Base-by-base conservation (phyloP, 805 yeast species). In the Lachancea mirantina region DNA sequence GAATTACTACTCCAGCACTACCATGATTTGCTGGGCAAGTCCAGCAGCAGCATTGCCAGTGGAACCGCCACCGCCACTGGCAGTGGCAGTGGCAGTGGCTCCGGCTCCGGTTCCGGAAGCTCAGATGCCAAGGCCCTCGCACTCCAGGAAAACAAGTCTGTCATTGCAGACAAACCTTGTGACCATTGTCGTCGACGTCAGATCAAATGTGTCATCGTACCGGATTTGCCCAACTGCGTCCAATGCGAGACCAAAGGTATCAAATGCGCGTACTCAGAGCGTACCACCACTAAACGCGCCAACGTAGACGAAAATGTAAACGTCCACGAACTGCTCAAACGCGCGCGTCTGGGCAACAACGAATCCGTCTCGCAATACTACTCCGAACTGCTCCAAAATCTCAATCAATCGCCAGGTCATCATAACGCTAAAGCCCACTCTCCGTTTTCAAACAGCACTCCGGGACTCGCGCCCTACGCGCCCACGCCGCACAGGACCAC, bases 111-210 rank as follows among this genome's bases (percentile, higher is more conserved):
- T 14, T 11, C 15, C 15, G 10, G 15, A 8, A 9, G 23, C 19
- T 9, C 30, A 18, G 28, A 14, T 11, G n/a, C 36, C 13, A 33
- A 28, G 13, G 26, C 36, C 8, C 28, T 33, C 4, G 36, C 36
- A 18, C 28, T 28, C 6, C 28, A 24, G 8, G 38, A 26, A 13
- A 39, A 37, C 30, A 40, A 36, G 20, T 29, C 45, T 2, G 28
- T 26, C 8, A 33, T 35, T 11, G 43, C 43, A 6, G 46, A 41
- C 13, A 40, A 44, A 6, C 89, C 94, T 1, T 87, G 96, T 52
- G 95, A 84, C 50, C 84, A 78, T 45, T 88, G 96, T 56, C 67
- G 94, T 25, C 64, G 87, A 37, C 67, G 88, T 29, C 84, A 83
- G 50, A 79, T 81, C 14, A 75, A 82, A 43, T 88, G 96, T 63